phyloP scores from a whole-genome alignment of 305 asterid species.

The Fraxinus velutina region DNA sequence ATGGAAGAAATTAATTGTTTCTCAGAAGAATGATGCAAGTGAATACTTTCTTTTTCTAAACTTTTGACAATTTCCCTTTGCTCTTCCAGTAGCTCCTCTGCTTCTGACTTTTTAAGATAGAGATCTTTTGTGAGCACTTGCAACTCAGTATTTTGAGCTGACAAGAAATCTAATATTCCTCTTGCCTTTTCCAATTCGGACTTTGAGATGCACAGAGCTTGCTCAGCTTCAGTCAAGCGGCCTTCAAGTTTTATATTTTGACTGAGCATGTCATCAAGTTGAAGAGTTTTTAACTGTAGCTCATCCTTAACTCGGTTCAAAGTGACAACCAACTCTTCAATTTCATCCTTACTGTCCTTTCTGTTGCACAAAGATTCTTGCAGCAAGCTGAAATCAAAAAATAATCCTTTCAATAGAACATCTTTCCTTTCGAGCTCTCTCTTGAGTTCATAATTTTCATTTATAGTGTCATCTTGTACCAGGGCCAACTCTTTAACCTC shows the following conservation, averaged over 20 bases:
- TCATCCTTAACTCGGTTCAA: conserved; percentile 56
- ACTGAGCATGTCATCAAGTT: conserved; percentile 47
- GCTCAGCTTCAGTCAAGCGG: conserved; percentile 52
- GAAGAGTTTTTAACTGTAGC: conserved; percentile 49
- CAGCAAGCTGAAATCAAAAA: conserved; percentile 77
- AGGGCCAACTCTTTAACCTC: conserved; percentile 32
- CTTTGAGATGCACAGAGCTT: conserved; percentile 43
- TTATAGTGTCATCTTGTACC: conserved; percentile 31
- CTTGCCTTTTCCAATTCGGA: conserved; percentile 51
- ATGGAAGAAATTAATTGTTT: conserved; percentile 37
- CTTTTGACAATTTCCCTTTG: conserved; percentile 52
- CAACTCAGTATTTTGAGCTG: conserved; percentile 61
- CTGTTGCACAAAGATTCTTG: conserved; percentile 78
- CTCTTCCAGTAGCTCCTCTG: conserved; percentile 61
- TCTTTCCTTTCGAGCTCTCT: conserved; percentile 64
- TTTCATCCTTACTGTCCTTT: conserved; percentile 68
- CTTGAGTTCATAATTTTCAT: conserved; percentile 46
- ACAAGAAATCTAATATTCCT: conserved; percentile 41
- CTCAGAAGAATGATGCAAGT: conserved; percentile 49
- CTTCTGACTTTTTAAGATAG: conserved; percentile 60
- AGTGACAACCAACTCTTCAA: conserved; percentile 48
- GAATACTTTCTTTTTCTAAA: conserved; percentile 71
- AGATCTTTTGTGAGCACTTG: conserved; percentile 59
- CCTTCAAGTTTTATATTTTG: conserved; percentile 53
- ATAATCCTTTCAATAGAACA: conserved; percentile 67